phyloP scores from a whole-genome alignment of 345 rosid genomes.

The Heritiera fomes region DNA sequence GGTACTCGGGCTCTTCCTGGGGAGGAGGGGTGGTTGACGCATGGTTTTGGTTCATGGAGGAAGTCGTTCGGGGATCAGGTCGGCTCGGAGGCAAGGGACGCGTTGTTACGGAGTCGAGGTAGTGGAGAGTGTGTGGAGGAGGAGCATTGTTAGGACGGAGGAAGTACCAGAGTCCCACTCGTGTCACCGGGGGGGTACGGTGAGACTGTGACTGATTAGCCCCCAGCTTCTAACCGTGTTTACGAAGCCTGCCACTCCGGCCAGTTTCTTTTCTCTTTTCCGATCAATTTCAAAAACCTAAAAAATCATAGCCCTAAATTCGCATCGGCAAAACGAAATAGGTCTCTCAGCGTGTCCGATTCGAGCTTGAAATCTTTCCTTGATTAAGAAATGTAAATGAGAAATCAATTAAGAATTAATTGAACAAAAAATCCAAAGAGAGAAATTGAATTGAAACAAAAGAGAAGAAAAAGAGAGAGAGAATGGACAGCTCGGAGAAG shows the following conservation, averaged over 20 bases:
- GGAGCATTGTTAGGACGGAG: conserved; percentile 67
- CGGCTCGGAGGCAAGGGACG: conserved; percentile 27
- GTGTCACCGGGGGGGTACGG: conserved; percentile 55
- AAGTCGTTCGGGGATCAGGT: conserved; percentile 34
- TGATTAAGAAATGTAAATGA: neutral
- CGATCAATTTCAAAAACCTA: neutral
- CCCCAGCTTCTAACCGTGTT: conserved; percentile 73
- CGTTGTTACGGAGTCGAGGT: conserved; percentile 44
- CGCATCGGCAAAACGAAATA: conserved; percentile 12
- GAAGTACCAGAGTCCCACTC: conserved; percentile 66
- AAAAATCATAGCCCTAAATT: conserved; percentile 1
- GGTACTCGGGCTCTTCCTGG: conserved; percentile 89
- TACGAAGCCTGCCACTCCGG: conserved; percentile 38
- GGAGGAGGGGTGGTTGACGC: conserved; percentile 26
- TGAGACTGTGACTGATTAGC: conserved; percentile 86
- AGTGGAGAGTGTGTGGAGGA: conserved; percentile 61
- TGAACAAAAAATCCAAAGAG: neutral
- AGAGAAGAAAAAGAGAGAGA: neutral
- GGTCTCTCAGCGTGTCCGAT: neutral
- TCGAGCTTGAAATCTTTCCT: neutral
- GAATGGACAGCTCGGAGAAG: conserved; percentile 24
- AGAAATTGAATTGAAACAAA: neutral
- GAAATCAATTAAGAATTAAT: neutral
- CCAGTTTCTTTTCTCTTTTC: conserved; percentile 8
- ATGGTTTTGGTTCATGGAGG: conserved; percentile 50